Base-by-base conservation (phyloP, 1,284 basidiomycete genomes). In the Mycena sp. region DNA sequence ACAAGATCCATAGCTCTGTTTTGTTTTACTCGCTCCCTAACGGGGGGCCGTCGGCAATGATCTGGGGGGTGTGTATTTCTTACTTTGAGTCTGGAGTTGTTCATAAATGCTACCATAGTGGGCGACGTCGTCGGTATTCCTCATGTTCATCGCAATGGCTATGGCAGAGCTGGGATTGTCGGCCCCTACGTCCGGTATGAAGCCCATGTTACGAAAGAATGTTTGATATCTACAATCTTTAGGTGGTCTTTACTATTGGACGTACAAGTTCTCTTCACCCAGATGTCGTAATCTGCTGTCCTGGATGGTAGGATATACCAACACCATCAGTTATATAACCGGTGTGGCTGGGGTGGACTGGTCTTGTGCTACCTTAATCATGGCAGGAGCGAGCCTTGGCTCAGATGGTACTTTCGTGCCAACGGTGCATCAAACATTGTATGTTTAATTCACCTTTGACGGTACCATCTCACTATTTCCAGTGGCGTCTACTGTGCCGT, bases 1-100 rank as follows among this genome's bases (percentile, higher is more conserved):
- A 21, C 16, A 28, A 19, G 3, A 12, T 17, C 23, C 17, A 3
- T 10, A 59, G 58, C 0, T 37, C 58, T 0, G 58, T 59, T n/a
- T 19, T 58, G 3, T 77, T 88, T 58, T 93, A 91, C 75, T 85
- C 91, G 1, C 77, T 93, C 25, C 88, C 89, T 0, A 90, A 93
- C 76, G 93, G 93, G 10, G 93, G 91, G 1, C 86, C 89, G 0
- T 83, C 87, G 1, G 85, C 89, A 4, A 92, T 95, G 91, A 87
- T 94, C 7, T 95, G 93, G 90, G n/a, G 90, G 90, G 30, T 88
- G 30, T 3, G 3, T 1, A 21, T 50, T 5, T 16, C 12, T 5
- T 3, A 11, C 3, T 26, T 29, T 40, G 14, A 17, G 7, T 26
- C 5, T 21, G 23, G 11, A 50, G 37, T 7, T 25, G 29, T 48